Base-by-base conservation (phyloP, 2,329 filamentous ascomycete genomes). In the Cercospora brassicicola region DNA sequence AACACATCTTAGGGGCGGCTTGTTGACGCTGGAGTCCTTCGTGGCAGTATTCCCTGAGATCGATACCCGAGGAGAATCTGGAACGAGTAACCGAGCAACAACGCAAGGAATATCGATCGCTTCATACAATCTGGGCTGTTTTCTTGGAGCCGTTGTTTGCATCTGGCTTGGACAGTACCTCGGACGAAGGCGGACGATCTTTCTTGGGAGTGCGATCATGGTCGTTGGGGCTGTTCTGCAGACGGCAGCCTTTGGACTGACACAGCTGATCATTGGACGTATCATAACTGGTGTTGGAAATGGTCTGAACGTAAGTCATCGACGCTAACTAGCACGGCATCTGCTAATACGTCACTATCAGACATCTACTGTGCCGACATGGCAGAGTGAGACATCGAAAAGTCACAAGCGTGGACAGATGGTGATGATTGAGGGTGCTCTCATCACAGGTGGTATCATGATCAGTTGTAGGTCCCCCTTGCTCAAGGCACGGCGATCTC, bases 241-340 rank as follows among this genome's bases (percentile, higher is more conserved):
- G 67, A 81, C 80, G 42, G 75, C 80, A 2, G 78, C 83, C 0
- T 85, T 78, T 69, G 77, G 78, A 23, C 73, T 83, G 0, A 72
- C 81, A 2, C 72, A 72, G 57, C 78, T 87, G 59, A 84, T 87
- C 60, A 78, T 84, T 39, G 84, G 83, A 15, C 81, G 85, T 64
- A 72, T 87, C 18, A 78, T 87, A 15, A 84, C 84, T 20, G 85
- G 85, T 33, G 78, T 85, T 65, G 85, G 84, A 6, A 85, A 85
- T 65, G 83, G 83, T 20, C 78, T 85, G 76, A 85, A 85, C 63
- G 48, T 53, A 26, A 84, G 82, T 0, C 65, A 33, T 18, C 15
- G 8, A 11, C 15, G 28, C 7, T 31, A 5, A 20, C 6, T 6
- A 33, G 8, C 3, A 10, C n/a, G 55, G 15, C 53, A 7, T 31